phyloP scores from a whole-genome alignment of 768 basidiomycete species.

The Russula virescens region DNA sequence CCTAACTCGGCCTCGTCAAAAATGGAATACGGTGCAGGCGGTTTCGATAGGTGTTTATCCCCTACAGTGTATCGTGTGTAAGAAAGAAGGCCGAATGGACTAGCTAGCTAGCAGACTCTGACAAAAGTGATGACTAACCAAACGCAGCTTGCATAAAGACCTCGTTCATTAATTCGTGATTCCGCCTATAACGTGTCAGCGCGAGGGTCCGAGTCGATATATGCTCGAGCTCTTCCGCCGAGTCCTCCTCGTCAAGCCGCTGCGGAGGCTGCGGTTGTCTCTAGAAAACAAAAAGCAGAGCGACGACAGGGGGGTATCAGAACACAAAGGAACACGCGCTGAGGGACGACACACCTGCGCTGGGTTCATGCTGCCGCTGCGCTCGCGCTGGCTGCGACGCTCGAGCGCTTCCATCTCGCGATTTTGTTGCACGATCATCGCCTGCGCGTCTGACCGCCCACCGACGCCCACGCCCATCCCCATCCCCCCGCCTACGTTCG shows the following conservation, averaged over 20 bases:
- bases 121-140: slow-evolving; percentile 32
- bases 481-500: slow-evolving; percentile 5
- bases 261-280: slow-evolving; percentile 19
- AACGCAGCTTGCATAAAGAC: slow-evolving; percentile 72
- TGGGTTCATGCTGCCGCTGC: slow-evolving; percentile 35
- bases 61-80: slow-evolving; percentile 30
- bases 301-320: not conserved
- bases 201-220: slow-evolving; percentile 72
- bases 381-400: slow-evolving; percentile 34
- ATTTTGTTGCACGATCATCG: slow-evolving; percentile 69
- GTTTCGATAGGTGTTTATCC: slow-evolving; percentile 38
- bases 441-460: slow-evolving; percentile 39
- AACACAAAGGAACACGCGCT: too few relatives aligned
- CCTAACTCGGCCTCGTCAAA: slow-evolving; percentile 55
- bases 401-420: slow-evolving; percentile 68
- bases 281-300: not conserved
- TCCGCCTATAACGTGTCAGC: slow-evolving; percentile 65
- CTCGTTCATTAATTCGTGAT: slow-evolving; percentile 81
- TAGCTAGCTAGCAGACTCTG: too few relatives aligned
- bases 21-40: slow-evolving; percentile 48
- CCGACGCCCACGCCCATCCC: slow-evolving; percentile 11
- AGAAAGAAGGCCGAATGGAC: not conserved
- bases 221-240: slow-evolving; percentile 54
- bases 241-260: slow-evolving; percentile 24
- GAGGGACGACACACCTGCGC: slow-evolving; percentile 6